These are phyloP conservation scores for Cucurbitaria berberidis DNA, from an alignment of 2,329 filamentous ascomycete genomes.

Conservation along the genomic window DNA sequence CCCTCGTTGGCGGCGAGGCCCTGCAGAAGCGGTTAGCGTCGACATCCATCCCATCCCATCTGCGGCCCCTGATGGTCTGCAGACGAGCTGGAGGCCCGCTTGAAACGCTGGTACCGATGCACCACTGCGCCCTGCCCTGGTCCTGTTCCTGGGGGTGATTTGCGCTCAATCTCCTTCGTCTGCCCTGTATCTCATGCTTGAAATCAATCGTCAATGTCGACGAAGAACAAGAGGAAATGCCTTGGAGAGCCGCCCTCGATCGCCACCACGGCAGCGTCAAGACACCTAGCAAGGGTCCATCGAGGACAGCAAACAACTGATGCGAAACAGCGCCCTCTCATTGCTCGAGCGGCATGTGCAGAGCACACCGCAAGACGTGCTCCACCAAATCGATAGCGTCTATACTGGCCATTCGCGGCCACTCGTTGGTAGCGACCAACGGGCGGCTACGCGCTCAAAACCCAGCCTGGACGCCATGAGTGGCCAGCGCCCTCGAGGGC, in stretches of 20 bases:
- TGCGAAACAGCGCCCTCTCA: conserved; percentile 22
- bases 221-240: too few relatives aligned
- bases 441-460: conserved; percentile 30
- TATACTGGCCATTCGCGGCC: conserved; percentile 22
- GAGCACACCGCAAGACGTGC: conserved; percentile 34
- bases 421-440: conserved; percentile 31
- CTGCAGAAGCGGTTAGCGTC: conserved; percentile 21
- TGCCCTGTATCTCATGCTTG: conserved; percentile 4
- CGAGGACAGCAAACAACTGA: conserved; percentile 11
- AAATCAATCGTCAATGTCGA: too few relatives aligned
- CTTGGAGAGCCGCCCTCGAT: neutral
- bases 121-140: conserved; percentile 17
- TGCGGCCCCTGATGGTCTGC: conserved; percentile 11
- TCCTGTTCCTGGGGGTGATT: too few relatives aligned
- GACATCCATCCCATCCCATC: too few relatives aligned
- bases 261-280: neutral
- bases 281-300: conserved; percentile 18
- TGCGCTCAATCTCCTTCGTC: too few relatives aligned
- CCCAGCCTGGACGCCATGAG: conserved; percentile 14
- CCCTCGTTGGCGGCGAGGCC: conserved; percentile 18
- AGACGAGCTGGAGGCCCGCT: conserved; percentile 16
- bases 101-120: conserved; percentile 35
- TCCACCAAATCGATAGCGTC: conserved; percentile 33
- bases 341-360: conserved; percentile 28
- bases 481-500: conserved; percentile 17